A percentile compares a stretch with the other conserved stretches of the same genome.
Evolutionary conservation across 306 rosid genomes (phyloP).

Genomic region (Vigna trinervia): DNA sequence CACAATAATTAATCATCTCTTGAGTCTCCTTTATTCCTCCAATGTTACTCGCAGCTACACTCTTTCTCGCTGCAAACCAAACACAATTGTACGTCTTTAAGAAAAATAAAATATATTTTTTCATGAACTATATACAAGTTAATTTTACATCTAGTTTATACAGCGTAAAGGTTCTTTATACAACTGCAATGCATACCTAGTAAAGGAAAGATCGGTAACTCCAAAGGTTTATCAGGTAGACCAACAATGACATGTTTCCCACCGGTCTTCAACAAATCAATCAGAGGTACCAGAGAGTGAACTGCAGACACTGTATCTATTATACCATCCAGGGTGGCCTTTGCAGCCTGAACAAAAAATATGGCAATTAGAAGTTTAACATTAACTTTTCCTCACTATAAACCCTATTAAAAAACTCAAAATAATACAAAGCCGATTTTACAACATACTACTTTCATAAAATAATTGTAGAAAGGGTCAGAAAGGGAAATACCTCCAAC

Average conservation of each 20-base stretch:
- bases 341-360: slow-evolving; percentile 25
- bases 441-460: no score
- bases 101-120: no score
- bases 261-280: slow-evolving; percentile 41
- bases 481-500: slow-evolving; percentile 41
- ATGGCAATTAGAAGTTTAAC: not conserved
- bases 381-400: not conserved
- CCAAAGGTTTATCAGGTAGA: slow-evolving; percentile 45
- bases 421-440: not conserved
- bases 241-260: slow-evolving; percentile 55
- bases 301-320: slow-evolving; percentile 52
- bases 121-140: no score
- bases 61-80: not conserved
- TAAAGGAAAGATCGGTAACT: slow-evolving; percentile 41
- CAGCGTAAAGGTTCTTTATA: not conserved
- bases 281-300: slow-evolving; percentile 45
- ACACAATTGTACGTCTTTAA: not conserved
- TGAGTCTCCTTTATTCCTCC: no score
- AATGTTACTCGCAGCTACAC: no score
- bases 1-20: no score
- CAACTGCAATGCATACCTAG: slow-evolving; percentile 30
- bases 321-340: slow-evolving; percentile 53
- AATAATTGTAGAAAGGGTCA: no score
- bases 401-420: no score
- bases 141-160: no score